phyloP scores from a whole-genome alignment of 495 filamentous ascomycete species.

The Saxophila tyrrhenica region DNA sequence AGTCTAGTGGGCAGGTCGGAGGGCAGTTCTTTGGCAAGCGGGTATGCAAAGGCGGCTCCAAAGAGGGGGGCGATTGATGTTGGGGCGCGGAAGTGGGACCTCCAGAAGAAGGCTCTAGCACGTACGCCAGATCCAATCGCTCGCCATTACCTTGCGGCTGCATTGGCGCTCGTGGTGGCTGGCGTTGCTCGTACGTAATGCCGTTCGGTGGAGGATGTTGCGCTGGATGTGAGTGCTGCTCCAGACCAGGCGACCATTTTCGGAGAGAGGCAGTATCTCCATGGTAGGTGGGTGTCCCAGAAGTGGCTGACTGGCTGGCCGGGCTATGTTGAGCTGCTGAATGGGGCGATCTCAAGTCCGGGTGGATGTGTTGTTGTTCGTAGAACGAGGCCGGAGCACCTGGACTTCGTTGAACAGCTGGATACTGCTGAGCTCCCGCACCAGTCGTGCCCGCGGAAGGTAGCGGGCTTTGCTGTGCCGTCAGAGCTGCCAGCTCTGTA shows the following conservation, averaged over 20 bases:
- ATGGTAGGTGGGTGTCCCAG: neutral
- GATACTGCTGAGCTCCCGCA: slow-evolving; percentile 1
- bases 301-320: neutral
- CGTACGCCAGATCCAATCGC: slow-evolving; percentile 55
- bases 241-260: slow-evolving; percentile 40
- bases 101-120: slow-evolving; percentile 40
- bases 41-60: slow-evolving; percentile 27
- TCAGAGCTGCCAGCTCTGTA: slow-evolving; percentile 18
- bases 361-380: neutral
- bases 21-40: slow-evolving; percentile 13
- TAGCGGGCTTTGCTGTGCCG: slow-evolving; percentile 17
- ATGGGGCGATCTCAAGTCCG: slow-evolving; percentile 4
- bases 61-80: neutral
- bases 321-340: neutral
- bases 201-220: neutral
- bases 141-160: slow-evolving; percentile 15
- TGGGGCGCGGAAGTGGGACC: neutral
- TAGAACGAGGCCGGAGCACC: neutral
- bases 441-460: neutral
- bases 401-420: neutral
- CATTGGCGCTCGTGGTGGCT: neutral
- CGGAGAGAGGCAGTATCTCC: neutral
- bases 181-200: neutral
- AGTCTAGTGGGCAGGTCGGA: slow-evolving; percentile 62
- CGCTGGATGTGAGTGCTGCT: slow-evolving; percentile 2